These are phyloP conservation scores for Eustoma russellianum DNA, from an alignment of 257 asterid species.

Conservation along the genomic window DNA sequence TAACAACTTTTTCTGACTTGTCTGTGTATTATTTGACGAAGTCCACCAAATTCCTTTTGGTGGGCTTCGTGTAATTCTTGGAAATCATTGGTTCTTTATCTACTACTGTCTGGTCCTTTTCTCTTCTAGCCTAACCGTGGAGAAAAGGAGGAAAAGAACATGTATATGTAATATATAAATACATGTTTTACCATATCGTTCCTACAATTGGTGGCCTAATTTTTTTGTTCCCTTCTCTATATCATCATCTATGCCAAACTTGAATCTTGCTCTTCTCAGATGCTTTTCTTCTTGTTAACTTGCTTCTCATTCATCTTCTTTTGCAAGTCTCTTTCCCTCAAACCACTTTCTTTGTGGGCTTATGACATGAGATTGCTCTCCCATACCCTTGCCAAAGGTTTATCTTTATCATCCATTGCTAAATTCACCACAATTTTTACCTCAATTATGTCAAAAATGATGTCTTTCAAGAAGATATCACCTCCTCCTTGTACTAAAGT, in stretches of 20 bases:
- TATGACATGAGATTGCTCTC: conserved; percentile 57
- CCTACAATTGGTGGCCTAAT: conserved; percentile 47
- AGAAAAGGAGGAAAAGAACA: too few species aligned
- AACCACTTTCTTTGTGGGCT: conserved; percentile 58
- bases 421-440: conserved; percentile 18
- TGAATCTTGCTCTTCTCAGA: conserved; percentile 29
- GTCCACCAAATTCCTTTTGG: conserved; percentile 40
- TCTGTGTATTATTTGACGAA: conserved; percentile 11
- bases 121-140: conserved; percentile 9
- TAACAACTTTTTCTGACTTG: conserved; percentile 12
- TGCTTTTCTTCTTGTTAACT: conserved; percentile 60
- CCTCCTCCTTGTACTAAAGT: conserved; percentile 12
- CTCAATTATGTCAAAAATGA: conserved; percentile 10
- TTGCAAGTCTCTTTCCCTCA: conserved; percentile 47
- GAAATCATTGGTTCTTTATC: conserved; percentile 12
- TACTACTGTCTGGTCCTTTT: conserved; percentile 23
- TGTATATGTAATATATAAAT: conserved; percentile 10
- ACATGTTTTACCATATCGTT: conserved; percentile 8
- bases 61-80: conserved; percentile 34
- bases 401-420: conserved; percentile 20
- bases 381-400: conserved; percentile 44
- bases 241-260: conserved; percentile 21
- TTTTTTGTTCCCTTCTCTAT: conserved; percentile 21
- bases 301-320: conserved; percentile 53
- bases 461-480: conserved; percentile 28